phyloP scores from a whole-genome alignment of 108 stramenopile species.

The Cyclotella sp. region DNA sequence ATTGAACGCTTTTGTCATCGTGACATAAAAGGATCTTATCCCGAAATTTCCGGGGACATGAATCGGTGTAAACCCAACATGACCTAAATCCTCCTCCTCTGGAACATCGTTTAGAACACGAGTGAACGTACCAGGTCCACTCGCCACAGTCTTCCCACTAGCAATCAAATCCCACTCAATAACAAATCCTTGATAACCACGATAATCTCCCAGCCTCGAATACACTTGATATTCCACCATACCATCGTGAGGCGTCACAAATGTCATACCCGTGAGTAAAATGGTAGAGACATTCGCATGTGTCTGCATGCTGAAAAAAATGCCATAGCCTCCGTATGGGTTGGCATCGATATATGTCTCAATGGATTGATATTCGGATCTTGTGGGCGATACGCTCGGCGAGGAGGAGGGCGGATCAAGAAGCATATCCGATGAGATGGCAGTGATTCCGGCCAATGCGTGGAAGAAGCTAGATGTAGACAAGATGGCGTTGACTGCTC shows the following conservation, averaged over 20 bases:
- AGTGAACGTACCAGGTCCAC: slow-evolving; percentile 8
- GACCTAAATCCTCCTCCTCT: not conserved
- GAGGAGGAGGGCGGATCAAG: slow-evolving; percentile 13
- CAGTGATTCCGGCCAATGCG: slow-evolving; percentile 2
- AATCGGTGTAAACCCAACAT: slow-evolving; percentile 27
- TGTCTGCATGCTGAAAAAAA: slow-evolving; percentile 25
- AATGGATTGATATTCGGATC: slow-evolving; percentile 8
- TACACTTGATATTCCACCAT: slow-evolving; percentile 27
- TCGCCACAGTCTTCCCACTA: slow-evolving; percentile 8
- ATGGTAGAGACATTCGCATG: not conserved
- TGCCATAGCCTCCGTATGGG: slow-evolving; percentile 27
- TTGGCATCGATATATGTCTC: slow-evolving; percentile 10
- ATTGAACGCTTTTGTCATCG: slow-evolving; percentile 12
- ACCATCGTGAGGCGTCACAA: slow-evolving; percentile 9
- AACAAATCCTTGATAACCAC: not conserved
- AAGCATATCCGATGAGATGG: slow-evolving; percentile 7
- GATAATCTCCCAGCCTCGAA: slow-evolving; percentile 9
- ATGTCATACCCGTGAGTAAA: slow-evolving; percentile 10
- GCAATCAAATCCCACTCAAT: slow-evolving; percentile 32
- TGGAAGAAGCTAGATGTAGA: slow-evolving; percentile 15
- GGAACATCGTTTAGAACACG: slow-evolving; percentile 6
- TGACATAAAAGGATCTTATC: slow-evolving; percentile 31
- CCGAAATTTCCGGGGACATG: slow-evolving; percentile 33
- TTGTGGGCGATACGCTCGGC: slow-evolving; percentile 24
- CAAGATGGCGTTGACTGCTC: not conserved